These are phyloP conservation scores for Cystobasidiaceae sp. DNA, from an alignment of 1,284 basidiomycete genomes.

Conservation along the genomic window DNA sequence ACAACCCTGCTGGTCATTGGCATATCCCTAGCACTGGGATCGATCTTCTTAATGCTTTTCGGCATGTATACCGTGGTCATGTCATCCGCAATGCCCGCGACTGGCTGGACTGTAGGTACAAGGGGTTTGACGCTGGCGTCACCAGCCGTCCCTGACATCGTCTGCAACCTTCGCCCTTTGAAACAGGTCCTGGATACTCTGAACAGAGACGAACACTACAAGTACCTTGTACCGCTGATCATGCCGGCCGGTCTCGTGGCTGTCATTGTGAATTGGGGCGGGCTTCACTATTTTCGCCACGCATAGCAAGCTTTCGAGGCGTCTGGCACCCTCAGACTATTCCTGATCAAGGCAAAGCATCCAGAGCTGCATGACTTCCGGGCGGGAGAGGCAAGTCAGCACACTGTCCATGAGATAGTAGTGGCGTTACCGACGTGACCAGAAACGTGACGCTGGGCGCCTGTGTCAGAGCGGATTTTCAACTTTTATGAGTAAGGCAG, in stretches of 20 bases:
- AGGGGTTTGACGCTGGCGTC: background rate
- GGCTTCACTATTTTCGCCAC: constrained; percentile 36
- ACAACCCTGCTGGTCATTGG: constrained; percentile 10
- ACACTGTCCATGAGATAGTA: too few species aligned
- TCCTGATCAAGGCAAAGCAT: too few species aligned
- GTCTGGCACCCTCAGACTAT: background rate
- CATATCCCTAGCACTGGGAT: constrained; percentile 2
- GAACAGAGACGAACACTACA: constrained; percentile 55
- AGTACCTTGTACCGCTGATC: constrained; percentile 72
- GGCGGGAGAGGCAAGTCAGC: too few species aligned
- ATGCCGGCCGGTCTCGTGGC: constrained; percentile 78
- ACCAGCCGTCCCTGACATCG: background rate
- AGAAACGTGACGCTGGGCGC: too few species aligned
- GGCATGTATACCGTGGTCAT: constrained; percentile 13
- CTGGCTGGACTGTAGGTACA: background rate
- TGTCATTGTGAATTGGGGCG: constrained; percentile 86
- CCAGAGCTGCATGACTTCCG: too few species aligned
- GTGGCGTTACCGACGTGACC: too few species aligned
- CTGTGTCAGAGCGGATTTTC: too few species aligned
- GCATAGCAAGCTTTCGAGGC: background rate
- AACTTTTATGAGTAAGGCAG: too few species aligned
- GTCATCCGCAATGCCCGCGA: constrained; percentile 14
- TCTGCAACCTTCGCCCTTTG: background rate
- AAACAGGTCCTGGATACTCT: constrained; percentile 16
- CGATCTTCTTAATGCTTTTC: background rate